Percentiles rank a stretch among this genome's conserved stretches.
phyloP scores from a whole-genome alignment of 768 basidiomycete genomes.

The Sarcodon aspratus region DNA sequence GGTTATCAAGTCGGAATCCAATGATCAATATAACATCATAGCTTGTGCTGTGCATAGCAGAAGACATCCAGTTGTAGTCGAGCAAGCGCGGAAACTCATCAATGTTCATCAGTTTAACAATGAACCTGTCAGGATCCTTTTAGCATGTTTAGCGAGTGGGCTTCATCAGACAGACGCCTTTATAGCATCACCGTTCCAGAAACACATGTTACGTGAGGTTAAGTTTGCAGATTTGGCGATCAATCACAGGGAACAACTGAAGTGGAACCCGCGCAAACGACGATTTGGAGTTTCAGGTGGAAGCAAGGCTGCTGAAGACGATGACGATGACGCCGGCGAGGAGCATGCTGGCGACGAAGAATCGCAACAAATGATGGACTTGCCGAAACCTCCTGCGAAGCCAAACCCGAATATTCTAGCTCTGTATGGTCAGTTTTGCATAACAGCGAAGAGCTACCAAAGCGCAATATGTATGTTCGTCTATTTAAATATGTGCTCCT shows the following conservation, averaged over 20 bases:
- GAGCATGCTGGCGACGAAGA: constrained; percentile 22
- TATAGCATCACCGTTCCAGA: constrained; percentile 69
- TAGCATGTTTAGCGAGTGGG: constrained; percentile 65
- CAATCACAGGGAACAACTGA: constrained; percentile 45
- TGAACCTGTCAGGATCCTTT: constrained; percentile 69
- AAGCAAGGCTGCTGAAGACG: constrained; percentile 25
- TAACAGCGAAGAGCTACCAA: constrained; percentile 82
- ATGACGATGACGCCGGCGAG: constrained; percentile 28
- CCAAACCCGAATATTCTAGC: constrained; percentile 60
- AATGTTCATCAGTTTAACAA: constrained; percentile 77
- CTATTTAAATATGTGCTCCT: not conserved
- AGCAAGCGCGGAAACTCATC: constrained; percentile 69
- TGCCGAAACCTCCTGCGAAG: constrained; percentile 46
- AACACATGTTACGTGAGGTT: constrained; percentile 76
- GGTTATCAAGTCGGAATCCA: not conserved
- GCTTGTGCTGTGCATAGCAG: constrained; percentile 62
- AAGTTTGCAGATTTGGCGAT: constrained; percentile 56
- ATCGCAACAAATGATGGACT: constrained; percentile 7
- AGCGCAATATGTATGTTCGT: constrained; percentile 75
- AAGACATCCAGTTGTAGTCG: constrained; percentile 47
- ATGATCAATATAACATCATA: constrained; percentile 17
- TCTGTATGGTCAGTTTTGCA: constrained; percentile 75
- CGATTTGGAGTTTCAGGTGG: constrained; percentile 38
- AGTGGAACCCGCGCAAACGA: constrained; percentile 49
- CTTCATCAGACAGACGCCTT: constrained; percentile 59